These are phyloP conservation scores for Capsella bursapastoris DNA, from an alignment of 345 rosid genomes.

Conservation along the genomic window DNA sequence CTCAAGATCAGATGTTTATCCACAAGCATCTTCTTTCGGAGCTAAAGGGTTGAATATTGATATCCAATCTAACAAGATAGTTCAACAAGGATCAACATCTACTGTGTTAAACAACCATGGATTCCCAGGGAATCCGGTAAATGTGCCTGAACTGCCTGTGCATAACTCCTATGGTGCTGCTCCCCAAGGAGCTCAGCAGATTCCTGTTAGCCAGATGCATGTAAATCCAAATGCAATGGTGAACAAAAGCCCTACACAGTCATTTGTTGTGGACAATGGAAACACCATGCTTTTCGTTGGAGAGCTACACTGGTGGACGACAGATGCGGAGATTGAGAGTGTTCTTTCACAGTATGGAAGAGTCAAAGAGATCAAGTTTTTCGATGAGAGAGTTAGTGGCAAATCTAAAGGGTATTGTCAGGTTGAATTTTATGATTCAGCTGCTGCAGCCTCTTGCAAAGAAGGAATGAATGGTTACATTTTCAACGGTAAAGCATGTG, in stretches of 20 bases:
- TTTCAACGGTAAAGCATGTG: conserved; percentile 82
- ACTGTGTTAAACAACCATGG: conserved; percentile 54
- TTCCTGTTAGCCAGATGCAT: conserved; percentile 60
- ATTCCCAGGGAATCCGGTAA: conserved; percentile 52
- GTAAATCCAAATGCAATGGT: conserved; percentile 49
- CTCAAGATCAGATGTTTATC: conserved; percentile 55
- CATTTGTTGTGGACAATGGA: conserved; percentile 74
- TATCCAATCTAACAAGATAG: conserved; percentile 52
- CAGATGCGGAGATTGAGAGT: conserved; percentile 82
- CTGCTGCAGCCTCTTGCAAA: conserved; percentile 78
- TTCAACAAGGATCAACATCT: conserved; percentile 56
- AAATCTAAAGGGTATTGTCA: conserved; percentile 94
- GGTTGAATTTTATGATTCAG: conserved; percentile 74
- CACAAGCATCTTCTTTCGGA: conserved; percentile 48
- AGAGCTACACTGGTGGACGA: conserved; percentile 93
- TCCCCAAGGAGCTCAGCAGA: conserved; percentile 59
- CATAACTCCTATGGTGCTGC: conserved; percentile 50
- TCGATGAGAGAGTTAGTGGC: conserved; percentile 86
- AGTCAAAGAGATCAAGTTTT: conserved; percentile 83
- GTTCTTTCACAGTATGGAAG: conserved; percentile 73
- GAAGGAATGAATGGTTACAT: conserved; percentile 76
- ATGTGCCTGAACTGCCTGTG: conserved; percentile 54
- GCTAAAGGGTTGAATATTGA: conserved; percentile 55
- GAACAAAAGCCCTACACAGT: conserved; percentile 67
- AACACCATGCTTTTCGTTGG: conserved; percentile 74